phyloP scores from a whole-genome alignment of 495 filamentous ascomycete genomes.

The Podospora tetraspora region DNA sequence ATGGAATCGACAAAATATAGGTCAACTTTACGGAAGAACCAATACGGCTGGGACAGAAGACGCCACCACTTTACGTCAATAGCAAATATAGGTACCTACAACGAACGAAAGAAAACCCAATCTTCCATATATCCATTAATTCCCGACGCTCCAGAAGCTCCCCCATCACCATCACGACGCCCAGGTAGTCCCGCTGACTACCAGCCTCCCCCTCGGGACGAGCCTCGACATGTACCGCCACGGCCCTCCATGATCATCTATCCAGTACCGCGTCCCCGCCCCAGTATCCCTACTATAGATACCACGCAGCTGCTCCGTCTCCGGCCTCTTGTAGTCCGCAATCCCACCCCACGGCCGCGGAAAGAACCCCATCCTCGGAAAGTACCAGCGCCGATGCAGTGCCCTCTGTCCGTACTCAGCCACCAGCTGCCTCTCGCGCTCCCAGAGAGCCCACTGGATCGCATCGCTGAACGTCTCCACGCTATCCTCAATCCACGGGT shows the following conservation, averaged over 20 bases:
- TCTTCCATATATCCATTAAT: not conserved
- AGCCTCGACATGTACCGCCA: not conserved
- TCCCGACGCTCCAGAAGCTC: not conserved
- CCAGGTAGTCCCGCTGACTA: not conserved
- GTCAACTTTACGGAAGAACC: not conserved
- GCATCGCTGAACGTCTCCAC: constrained; percentile 14
- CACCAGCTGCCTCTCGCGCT: constrained; percentile 10
- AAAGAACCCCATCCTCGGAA: constrained; percentile 2
- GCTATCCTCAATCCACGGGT: constrained; percentile 24
- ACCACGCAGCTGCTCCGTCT: constrained; percentile 11
- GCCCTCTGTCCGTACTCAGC: constrained; percentile 4
- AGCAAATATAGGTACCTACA: not conserved
- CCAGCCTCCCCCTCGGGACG: not conserved
- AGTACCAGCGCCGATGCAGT: constrained; percentile 7
- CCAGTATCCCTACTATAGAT: constrained; percentile 16
- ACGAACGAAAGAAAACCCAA: not conserved
- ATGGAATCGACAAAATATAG: no score
- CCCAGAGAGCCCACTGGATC: constrained; percentile 12
- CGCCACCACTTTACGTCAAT: no score
- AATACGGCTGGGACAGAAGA: not conserved
- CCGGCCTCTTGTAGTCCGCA: constrained; percentile 14
- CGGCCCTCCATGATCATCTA: not conserved
- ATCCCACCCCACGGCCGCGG: constrained; percentile 18
- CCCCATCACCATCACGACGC: not conserved
- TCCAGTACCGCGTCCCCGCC: constrained; percentile 5